Evolutionary conservation across 2,329 filamentous ascomycete genomes (phyloP).

Genomic region (Pestalotiopsis sp.): DNA sequence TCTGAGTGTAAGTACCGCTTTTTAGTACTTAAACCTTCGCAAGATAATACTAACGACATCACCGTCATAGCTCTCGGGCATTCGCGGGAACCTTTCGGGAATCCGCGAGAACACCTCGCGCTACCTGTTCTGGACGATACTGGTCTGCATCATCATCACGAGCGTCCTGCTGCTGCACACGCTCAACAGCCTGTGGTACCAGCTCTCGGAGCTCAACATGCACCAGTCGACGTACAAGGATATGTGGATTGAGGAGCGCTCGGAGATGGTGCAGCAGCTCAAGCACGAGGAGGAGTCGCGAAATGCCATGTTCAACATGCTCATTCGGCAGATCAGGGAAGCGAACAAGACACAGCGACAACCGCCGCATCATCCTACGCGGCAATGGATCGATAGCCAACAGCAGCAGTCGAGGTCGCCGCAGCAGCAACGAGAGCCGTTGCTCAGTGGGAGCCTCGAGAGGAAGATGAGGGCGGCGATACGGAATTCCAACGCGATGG

Average conservation of each 20-base stretch:
- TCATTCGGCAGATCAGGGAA: background rate
- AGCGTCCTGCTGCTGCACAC: constrained; percentile 2
- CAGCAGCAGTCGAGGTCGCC: background rate
- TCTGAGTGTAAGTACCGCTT: background rate
- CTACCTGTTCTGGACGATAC: constrained; percentile 13
- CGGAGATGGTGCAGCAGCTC: constrained; percentile 3
- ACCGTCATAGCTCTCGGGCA: background rate
- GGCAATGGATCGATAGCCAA: background rate
- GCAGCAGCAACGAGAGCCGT: background rate
- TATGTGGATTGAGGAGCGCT: constrained; percentile 12
- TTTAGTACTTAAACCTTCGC: no score
- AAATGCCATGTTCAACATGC: background rate
- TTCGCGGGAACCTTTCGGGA: background rate
- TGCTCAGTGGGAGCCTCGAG: background rate
- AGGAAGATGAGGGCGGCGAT: background rate
- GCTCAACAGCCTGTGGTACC: constrained; percentile 8
- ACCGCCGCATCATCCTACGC: background rate
- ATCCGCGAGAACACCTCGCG: constrained; percentile 11
- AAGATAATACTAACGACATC: no score
- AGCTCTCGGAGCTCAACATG: constrained; percentile 10
- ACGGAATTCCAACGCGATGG: background rate
- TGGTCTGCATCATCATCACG: background rate
- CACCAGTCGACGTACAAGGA: constrained; percentile 10
- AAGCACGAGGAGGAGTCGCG: background rate
- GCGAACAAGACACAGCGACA: background rate